Evolutionary conservation across 108 stramenopile species (phyloP), one percentile per base, ranked within the genome.

Genomic region (Epithemia pelagica): DNA sequence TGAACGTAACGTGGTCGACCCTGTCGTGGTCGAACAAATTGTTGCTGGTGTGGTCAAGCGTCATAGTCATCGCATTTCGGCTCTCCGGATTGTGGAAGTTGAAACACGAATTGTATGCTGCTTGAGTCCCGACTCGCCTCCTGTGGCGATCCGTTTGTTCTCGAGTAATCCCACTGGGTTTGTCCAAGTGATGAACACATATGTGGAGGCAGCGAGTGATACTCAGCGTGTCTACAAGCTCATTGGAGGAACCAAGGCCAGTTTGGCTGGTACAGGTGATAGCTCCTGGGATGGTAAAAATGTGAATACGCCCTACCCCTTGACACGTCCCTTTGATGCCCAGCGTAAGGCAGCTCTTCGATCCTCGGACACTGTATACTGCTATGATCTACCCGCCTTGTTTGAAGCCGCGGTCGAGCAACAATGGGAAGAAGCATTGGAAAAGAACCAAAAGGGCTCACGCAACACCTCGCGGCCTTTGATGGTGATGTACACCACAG

Each of bases 151-250:
- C 3, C 94, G 98, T 7, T 62, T 99, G 60, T 88, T 98, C 54
- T 93, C 92, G 23, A 93, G 94, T 59, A 99, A 98, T 74, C 97
- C 97, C 7, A 98, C 99, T 5, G 97, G 97, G 3, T 98, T 83
- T 76, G 97, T 97, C 28, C 93, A 95, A 25, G 87, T 95, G 20
- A 82, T 98, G 71, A 96, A 91, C 59, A 92, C 96, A 2, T 99
- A 99, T 70, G 95, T 96, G 27, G 97, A 99, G 80, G 96, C 87
- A 32, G 84, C 79, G 0, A 79, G 85, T 55, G 89, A 90, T 52
- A 66, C 72, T 28, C 79, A 81, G 26, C 76, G 82, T 37, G 81
- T 90, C 1, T 95, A 92, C 80, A 87, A 88, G 62, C 79, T 91
- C 2, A 90, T 97, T 78, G 91, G 90, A 58, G 89, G 89, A 37